Evolutionary conservation across 129 eudicot species (phyloP), one percentile per base, ranked within the genome.

Genomic region (Escallonia rubra): DNA sequence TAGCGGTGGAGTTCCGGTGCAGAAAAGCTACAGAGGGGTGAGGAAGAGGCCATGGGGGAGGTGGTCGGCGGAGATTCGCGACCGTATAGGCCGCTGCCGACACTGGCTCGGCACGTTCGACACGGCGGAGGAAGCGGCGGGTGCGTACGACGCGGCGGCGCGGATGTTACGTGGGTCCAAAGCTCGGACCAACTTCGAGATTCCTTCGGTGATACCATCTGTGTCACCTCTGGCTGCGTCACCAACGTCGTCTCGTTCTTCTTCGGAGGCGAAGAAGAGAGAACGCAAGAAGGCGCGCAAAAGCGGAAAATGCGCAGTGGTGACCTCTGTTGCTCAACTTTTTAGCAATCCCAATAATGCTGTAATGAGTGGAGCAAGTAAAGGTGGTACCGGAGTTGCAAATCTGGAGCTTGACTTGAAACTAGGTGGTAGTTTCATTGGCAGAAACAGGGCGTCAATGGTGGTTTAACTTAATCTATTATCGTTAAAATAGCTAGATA

Each of bases 21-120:
- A 58, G 63, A 82, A 46, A 71, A 82, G 57, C 43, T 91, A 91
- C 64, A 72, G 97, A 72, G 97, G 97, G 7, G 97, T 91, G 65
- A 72, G 97, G 59, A 87, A 83, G 80, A 46, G 97, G 90, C 95
- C 97, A 15, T 91, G 97, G 97, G 97, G 95, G 61, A 67, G 97
- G 72, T 91, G 91, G 91, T 90, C 95, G 9, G 97, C 97, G n/a
- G 97, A 90, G 95, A 90, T 90, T 72, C 86, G 91, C 2, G 93
- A 91, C 81, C 74, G 85, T 6, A 78, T 91, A 55, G 97, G 97
- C 34, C 73, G 88, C 85, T 91, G 97, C 72, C 48, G 97, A 6
- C 97, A 91, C 80, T 91, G 97, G 97, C 74, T 91, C 2, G 97
- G 97, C 8, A 91, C 97, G 1, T 91, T 91, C 66, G 97, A 90